These are phyloP conservation scores for Kuraishia molischiana DNA, from an alignment of 805 yeast genomes.

Conservation along the genomic window DNA sequence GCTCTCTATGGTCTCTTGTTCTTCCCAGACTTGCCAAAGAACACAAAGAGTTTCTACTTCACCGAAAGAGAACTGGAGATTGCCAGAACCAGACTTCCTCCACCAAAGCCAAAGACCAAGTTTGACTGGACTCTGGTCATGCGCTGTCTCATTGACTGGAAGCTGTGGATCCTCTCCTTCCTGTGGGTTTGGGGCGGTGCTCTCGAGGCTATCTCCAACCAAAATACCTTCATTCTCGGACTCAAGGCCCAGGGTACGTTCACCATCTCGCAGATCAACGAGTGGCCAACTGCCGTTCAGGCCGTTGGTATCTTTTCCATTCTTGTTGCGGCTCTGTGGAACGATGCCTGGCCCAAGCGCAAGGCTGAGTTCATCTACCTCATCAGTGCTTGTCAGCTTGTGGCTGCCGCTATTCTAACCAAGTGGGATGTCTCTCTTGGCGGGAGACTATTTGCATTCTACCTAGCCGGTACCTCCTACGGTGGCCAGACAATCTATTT, in stretches of 20 bases:
- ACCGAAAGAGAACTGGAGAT: slow-evolving; percentile 1
- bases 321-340: neutral
- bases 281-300: neutral
- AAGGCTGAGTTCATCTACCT: neutral
- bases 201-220: neutral
- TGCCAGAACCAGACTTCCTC: neutral
- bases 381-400: neutral
- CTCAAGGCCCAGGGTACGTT: neutral
- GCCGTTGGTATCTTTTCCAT: neutral
- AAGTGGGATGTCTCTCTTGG: neutral
- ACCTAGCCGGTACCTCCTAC: neutral
- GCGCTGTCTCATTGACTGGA: neutral
- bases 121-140: neutral
- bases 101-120: neutral
- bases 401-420: neutral
- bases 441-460: neutral
- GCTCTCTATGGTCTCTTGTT: slow-evolving; percentile 46
- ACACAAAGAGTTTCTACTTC: slow-evolving; percentile 12
- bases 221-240: neutral
- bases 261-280: neutral
- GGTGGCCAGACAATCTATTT: neutral
- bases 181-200: neutral
- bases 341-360: neutral
- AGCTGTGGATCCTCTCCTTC: neutral
- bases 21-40: slow-evolving; percentile 56